These are phyloP conservation scores for Nelumbo lutea DNA, from an alignment of 164 flowering plant species.

Conservation along the genomic window DNA sequence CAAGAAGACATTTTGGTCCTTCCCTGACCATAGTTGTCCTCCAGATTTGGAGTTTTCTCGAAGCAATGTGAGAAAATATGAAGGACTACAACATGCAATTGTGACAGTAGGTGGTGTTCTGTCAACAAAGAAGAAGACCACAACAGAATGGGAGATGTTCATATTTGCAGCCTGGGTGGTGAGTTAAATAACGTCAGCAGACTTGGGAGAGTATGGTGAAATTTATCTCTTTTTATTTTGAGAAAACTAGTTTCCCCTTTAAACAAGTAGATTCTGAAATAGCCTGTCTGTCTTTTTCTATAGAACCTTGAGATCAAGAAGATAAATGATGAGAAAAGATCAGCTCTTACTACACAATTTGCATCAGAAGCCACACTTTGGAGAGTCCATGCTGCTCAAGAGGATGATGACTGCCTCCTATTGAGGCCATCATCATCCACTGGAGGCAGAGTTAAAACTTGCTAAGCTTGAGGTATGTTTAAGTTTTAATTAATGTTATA, in stretches of 20 bases:
- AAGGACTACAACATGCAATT: conserved; percentile 25
- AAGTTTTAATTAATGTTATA: neutral
- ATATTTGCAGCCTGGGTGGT: neutral
- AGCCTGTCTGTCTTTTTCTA: conserved; percentile 8
- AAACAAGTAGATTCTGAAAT: neutral
- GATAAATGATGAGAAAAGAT: conserved; percentile 71
- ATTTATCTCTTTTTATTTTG: neutral
- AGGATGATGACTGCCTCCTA: conserved; percentile 85
- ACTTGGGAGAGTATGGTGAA: neutral
- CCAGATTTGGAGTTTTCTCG: conserved; percentile 11
- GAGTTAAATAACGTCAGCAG: neutral
- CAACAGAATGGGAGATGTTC: neutral
- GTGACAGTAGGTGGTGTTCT: conserved; percentile 12
- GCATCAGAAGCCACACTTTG: conserved; percentile 84
- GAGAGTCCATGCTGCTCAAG: conserved; percentile 78
- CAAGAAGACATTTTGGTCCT: conserved; percentile 7
- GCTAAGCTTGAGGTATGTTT: conserved; percentile 52
- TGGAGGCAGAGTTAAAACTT: conserved; percentile 75
- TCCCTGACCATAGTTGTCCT: conserved; percentile 11
- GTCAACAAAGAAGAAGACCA: neutral
- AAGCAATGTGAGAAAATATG: conserved; percentile 14
- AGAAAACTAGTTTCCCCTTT: conserved; percentile 1
- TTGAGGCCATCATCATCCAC: conserved; percentile 70
- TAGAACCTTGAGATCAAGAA: conserved; percentile 74
- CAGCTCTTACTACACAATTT: conserved; percentile 67